Conservation (phyloP, 176 grass and related monocot species). For the Avena atlantica region DNA sequence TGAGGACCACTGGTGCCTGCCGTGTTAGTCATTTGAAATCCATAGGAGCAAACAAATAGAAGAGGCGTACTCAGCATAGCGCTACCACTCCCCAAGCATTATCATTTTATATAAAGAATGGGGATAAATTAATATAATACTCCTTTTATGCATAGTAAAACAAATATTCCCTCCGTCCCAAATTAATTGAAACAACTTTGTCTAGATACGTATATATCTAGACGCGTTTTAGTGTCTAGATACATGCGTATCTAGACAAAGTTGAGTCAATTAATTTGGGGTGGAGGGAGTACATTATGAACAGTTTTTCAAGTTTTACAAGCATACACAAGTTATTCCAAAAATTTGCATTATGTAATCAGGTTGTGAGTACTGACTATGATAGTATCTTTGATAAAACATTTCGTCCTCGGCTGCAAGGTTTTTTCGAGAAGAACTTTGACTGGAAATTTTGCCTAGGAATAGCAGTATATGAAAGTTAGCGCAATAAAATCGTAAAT, state of each 20-base stretch:
- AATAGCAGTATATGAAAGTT: background rate
- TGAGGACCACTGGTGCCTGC: background rate
- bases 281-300: background rate
- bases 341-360: background rate
- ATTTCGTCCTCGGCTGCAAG: background rate
- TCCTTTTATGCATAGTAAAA: background rate
- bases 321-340: background rate
- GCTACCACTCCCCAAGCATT: background rate
- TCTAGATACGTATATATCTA: too few relatives aligned
- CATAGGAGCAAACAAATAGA: background rate
- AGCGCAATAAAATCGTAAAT: constrained; percentile 3
- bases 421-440: background rate
- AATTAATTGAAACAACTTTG: too few relatives aligned
- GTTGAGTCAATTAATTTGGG: too few relatives aligned
- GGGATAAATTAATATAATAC: background rate
- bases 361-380: background rate
- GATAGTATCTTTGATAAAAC: background rate
- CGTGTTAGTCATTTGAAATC: background rate
- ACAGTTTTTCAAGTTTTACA: background rate
- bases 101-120: background rate
- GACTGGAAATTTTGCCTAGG: background rate
- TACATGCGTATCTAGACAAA: too few relatives aligned
- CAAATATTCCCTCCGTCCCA: background rate
- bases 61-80: background rate
- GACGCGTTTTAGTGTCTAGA: too few relatives aligned